Evolutionary conservation across 371 early-diverging fungal genomes (phyloP).

Genomic region (Mortierella sp.): DNA sequence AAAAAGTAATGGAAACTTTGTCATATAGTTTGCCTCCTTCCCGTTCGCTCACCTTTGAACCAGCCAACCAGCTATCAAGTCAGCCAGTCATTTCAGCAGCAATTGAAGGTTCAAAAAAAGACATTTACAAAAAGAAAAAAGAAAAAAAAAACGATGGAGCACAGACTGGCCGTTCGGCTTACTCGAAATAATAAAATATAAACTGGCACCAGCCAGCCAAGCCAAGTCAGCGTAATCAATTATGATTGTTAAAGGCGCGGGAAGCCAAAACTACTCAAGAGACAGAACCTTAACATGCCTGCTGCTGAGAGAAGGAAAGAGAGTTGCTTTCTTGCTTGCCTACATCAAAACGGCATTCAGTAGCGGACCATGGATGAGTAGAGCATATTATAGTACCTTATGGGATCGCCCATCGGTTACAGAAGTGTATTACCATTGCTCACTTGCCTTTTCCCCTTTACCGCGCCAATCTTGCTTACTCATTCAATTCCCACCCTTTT

Average conservation of each 20-base stretch:
- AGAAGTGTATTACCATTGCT: neutral
- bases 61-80: neutral
- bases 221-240: neutral
- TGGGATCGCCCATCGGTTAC: neutral
- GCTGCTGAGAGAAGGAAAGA: neutral
- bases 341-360: neutral
- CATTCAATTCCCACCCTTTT: constrained; percentile 18
- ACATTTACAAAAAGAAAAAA: too few species aligned
- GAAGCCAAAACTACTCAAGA: neutral
- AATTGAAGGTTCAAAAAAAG: neutral
- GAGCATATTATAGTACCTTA: neutral
- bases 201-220: neutral
- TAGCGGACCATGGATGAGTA: neutral
- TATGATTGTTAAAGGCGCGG: neutral
- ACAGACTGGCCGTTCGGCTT: constrained; percentile 7
- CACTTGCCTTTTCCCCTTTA: neutral
- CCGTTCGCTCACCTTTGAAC: neutral
- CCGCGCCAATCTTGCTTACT: constrained; percentile 20
- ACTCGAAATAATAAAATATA: neutral
- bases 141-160: neutral
- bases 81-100: too few species aligned
- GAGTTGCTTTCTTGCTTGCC: neutral
- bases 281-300: neutral
- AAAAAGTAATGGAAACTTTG: neutral
- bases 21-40: neutral